Evolutionary conservation across 345 rosid genomes (phyloP).

Genomic region (Geranium rotundifolium): DNA sequence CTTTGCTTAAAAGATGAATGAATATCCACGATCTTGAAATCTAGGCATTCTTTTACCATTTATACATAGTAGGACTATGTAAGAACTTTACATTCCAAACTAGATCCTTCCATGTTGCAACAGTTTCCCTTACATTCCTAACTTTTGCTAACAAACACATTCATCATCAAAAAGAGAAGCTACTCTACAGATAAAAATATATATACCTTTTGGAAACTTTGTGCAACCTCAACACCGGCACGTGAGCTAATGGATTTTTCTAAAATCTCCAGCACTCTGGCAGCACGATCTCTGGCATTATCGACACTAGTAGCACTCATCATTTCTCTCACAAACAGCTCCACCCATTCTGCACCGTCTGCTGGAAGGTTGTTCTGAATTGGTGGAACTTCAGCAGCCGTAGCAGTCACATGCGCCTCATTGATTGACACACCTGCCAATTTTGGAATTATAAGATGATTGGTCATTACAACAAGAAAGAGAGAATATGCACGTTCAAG

Average conservation of each 20-base stretch:
- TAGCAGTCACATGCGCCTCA: conserved; percentile 12
- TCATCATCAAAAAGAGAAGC: neutral
- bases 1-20: no score
- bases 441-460: neutral
- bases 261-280: conserved; percentile 49
- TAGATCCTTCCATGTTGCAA: no score
- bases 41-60: no score
- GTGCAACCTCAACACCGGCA: conserved; percentile 36
- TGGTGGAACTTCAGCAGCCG: conserved; percentile 9
- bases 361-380: conserved; percentile 23
- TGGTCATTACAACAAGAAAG: no score
- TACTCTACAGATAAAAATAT: neutral
- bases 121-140: no score
- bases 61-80: neutral
- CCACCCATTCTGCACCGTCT: conserved; percentile 70
- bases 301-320: conserved; percentile 40
- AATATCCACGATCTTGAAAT: no score
- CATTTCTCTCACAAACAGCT: conserved; percentile 63
- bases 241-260: conserved; percentile 52
- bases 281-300: conserved; percentile 61
- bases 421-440: conserved; percentile 14
- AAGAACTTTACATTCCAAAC: no score
- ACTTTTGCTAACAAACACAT: no score
- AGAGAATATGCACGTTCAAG: no score
- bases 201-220: conserved; percentile 52